Percentiles rank a stretch among this genome's conserved stretches.
Conservation (phyloP, 495 filamentous ascomycete species). For the Penicillium desertorum region DNA sequence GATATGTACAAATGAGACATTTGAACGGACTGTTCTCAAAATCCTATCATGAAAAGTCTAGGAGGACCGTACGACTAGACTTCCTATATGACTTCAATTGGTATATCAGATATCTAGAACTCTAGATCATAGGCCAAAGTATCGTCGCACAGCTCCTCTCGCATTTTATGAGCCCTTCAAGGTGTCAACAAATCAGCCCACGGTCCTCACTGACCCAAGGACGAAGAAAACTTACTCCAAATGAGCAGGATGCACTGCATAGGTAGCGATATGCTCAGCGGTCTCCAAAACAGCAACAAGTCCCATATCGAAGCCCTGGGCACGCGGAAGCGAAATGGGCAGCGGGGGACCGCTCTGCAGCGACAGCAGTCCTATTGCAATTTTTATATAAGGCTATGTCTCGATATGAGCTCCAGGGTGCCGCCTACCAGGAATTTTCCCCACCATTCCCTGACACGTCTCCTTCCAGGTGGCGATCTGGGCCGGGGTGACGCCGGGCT, state of each 20-base stretch:
- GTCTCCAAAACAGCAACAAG: slow-evolving; percentile 45
- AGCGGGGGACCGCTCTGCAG: slow-evolving; percentile 34
- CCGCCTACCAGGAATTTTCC: slow-evolving; percentile 39
- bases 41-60: neutral
- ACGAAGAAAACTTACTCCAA: slow-evolving; percentile 33
- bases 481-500: slow-evolving; percentile 33
- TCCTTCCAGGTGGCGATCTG: slow-evolving; percentile 34
- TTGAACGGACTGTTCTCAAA: slow-evolving; percentile 7
- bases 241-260: slow-evolving; percentile 43
- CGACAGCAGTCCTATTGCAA: slow-evolving; percentile 30
- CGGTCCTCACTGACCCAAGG: neutral
- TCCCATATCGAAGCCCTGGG: slow-evolving; percentile 46
- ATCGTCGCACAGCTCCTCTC: slow-evolving; percentile 47
- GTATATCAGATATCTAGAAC: slow-evolving; percentile 23
- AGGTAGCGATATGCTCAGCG: slow-evolving; percentile 36
- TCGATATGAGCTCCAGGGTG: neutral
- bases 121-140: slow-evolving; percentile 48
- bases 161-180: slow-evolving; percentile 40
- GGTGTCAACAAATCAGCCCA: slow-evolving; percentile 6
- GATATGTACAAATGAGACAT: slow-evolving; percentile 15
- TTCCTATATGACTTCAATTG: too few relatives aligned
- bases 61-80: neutral
- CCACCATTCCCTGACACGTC: slow-evolving; percentile 37
- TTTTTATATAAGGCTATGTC: neutral
- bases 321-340: slow-evolving; percentile 40